Conservation (phyloP, 768 basidiomycete species). For the Lentinula aciculospora region DNA sequence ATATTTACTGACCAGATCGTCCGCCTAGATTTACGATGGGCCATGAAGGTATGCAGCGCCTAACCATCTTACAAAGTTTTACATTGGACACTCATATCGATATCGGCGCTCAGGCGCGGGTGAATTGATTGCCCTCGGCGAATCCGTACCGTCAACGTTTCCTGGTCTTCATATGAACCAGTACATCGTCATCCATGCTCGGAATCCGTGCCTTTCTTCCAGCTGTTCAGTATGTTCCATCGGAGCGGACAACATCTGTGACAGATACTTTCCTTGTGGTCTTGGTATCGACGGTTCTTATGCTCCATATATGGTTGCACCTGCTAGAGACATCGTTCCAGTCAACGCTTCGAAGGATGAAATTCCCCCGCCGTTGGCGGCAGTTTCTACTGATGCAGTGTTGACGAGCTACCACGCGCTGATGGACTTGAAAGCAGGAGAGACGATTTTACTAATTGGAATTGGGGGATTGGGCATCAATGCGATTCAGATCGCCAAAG, state of each 20-base stretch:
- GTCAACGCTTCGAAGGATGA: not conserved
- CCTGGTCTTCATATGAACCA: not conserved
- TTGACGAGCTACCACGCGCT: constrained; percentile 4
- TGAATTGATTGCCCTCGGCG: not conserved
- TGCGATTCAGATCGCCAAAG: constrained; percentile 3
- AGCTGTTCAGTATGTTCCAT: not conserved
- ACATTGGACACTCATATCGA: not conserved
- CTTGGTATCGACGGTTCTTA: constrained; percentile 1
- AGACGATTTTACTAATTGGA: constrained; percentile 1
- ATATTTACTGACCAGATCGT: not conserved
- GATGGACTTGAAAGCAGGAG: not conserved
- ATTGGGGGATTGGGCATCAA: constrained; percentile 4
- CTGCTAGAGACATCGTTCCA: not conserved
- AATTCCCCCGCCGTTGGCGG: not conserved
- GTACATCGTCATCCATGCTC: constrained; percentile 1
- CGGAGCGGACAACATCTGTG: not conserved
- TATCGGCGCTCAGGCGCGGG: constrained; percentile 1
- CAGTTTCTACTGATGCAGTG: not conserved
- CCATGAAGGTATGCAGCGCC: constrained; percentile 5
- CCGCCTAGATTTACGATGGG: not conserved
- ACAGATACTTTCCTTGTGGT: not conserved
- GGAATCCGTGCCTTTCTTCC: not conserved
- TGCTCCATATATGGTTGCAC: not conserved
- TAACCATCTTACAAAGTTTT: not conserved
- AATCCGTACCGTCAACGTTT: not conserved